phyloP scores from a whole-genome alignment of 129 eudicot genomes.

The Mikania micrantha region DNA sequence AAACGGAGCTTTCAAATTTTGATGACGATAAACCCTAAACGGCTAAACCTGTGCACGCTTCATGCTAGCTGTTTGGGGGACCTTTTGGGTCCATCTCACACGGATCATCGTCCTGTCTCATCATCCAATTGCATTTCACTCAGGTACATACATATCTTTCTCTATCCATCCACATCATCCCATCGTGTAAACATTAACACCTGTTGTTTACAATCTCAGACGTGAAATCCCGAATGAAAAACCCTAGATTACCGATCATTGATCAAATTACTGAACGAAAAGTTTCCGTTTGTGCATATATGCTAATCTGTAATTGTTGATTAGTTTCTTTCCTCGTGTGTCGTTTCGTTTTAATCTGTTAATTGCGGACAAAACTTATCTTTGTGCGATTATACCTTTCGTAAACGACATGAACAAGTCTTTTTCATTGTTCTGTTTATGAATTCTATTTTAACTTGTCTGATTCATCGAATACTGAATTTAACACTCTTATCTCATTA shows the following conservation, averaged over 20 bases:
- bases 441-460: neutral
- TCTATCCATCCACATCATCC: conserved; percentile 23
- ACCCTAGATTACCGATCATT: neutral
- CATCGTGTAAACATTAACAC: conserved; percentile 5
- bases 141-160: conserved; percentile 14
- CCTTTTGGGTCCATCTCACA: conserved; percentile 31
- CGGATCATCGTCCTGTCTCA: conserved; percentile 34
- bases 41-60: conserved; percentile 13
- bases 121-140: conserved; percentile 24
- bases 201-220: neutral
- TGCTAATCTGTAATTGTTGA: too few relatives aligned
- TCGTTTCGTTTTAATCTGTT: too few relatives aligned
- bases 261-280: neutral
- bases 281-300: conserved; percentile 4
- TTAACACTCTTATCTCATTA: too few relatives aligned
- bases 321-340: neutral
- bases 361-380: too few relatives aligned
- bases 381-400: neutral
- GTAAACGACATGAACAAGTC: conserved; percentile 25
- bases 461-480: neutral
- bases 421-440: conserved; percentile 16
- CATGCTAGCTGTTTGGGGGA: conserved; percentile 32
- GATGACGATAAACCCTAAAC: conserved; percentile 18
- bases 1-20: neutral
- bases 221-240: neutral